A percentile compares a stretch with the other conserved stretches of the same genome.
Conservation (phyloP, 108 stramenopile genomes). For the Poteriospumella lacustris region DNA sequence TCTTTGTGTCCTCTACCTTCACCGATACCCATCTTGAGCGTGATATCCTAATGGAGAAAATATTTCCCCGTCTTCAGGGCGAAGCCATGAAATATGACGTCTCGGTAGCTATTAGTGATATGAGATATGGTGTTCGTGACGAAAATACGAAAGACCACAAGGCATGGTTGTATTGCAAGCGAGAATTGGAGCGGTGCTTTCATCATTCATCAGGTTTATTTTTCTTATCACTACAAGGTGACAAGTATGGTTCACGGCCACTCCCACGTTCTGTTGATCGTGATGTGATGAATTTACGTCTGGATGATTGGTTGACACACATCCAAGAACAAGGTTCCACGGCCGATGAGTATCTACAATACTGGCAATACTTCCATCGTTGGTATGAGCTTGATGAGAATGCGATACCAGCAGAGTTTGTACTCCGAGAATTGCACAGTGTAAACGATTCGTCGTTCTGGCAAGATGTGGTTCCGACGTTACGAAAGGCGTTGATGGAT, state of each 20-base stretch:
- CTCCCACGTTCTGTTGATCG: background rate
- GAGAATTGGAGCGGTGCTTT: background rate
- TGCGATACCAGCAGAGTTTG: too few species aligned
- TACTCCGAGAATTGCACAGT: too few species aligned
- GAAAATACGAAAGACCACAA: background rate
- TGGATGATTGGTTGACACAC: too few species aligned
- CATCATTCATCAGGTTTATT: background rate
- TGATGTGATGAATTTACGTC: too few species aligned
- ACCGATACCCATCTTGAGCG: background rate
- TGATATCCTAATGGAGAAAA: background rate
- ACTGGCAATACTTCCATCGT: too few species aligned
- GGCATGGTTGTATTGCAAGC: background rate
- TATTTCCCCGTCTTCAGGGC: background rate
- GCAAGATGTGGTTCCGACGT: background rate
- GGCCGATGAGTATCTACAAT: too few species aligned
- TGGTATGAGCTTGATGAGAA: too few species aligned
- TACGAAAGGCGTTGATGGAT: background rate
- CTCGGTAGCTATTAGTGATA: background rate
- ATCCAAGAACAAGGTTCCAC: too few species aligned
- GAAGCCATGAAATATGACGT: background rate
- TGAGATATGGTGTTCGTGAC: background rate
- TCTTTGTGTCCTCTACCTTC: background rate
- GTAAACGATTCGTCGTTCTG: too few species aligned
- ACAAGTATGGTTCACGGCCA: background rate
- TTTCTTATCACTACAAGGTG: background rate